These are phyloP conservation scores for Metschnikowia chrysomelidarum DNA, from an alignment of 805 yeast genomes.

Conservation along the genomic window DNA sequence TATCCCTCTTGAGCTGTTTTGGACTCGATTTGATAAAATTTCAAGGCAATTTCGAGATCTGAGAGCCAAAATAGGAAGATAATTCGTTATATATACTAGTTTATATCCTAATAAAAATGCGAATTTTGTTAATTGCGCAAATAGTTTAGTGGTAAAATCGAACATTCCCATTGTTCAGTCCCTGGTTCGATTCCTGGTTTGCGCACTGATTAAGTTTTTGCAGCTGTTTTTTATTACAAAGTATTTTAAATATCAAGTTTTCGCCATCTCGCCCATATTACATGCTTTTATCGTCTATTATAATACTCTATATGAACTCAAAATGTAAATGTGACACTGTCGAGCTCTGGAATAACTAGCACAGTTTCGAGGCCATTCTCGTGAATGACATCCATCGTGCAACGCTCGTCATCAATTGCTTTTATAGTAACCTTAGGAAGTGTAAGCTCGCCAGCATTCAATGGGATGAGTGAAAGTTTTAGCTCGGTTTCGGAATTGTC, in stretches of 20 bases:
- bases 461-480: slow-evolving; percentile 61
- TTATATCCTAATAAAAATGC: no score
- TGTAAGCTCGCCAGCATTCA: slow-evolving; percentile 68
- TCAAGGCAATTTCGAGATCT: no score
- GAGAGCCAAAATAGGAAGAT: no score
- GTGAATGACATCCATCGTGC: slow-evolving; percentile 57
- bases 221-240: not conserved
- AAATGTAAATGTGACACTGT: slow-evolving; percentile 59
- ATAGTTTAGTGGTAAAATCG: slow-evolving; percentile 20
- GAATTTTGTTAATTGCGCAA: no score
- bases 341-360: slow-evolving; percentile 68
- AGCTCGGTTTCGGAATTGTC: slow-evolving; percentile 17
- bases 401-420: slow-evolving; percentile 26
- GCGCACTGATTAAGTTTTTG: slow-evolving; percentile 8
- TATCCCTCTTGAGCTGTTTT: no score
- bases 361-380: slow-evolving; percentile 67
- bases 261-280: not conserved
- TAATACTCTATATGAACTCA: slow-evolving; percentile 20
- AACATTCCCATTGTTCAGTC: slow-evolving; percentile 19
- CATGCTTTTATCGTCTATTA: not conserved
- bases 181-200: slow-evolving; percentile 22
- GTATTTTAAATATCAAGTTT: not conserved
- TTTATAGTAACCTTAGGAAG: slow-evolving; percentile 59
- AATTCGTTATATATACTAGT: no score
- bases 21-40: no score